Evolutionary conservation across 805 yeast genomes (phyloP).

Genomic region (Candida saitoana): DNA sequence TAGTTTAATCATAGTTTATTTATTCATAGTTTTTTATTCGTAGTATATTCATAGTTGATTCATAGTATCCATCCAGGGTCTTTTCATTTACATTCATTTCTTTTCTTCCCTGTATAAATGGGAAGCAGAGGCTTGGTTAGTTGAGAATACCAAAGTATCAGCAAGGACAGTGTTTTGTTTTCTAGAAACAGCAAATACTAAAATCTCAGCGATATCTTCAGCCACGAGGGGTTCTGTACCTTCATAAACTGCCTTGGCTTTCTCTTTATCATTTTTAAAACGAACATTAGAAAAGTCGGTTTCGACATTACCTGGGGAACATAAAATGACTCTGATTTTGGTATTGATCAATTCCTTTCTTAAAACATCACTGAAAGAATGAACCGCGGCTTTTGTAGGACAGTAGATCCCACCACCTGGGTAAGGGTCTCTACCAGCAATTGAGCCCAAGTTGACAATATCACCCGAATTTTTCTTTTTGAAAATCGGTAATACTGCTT

Average conservation of each 20-base stretch:
- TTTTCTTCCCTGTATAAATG: conserved; percentile 43
- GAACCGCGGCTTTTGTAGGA: conserved; percentile 69
- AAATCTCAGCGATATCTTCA: conserved; percentile 70
- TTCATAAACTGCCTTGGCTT: conserved; percentile 61
- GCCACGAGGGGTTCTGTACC: conserved; percentile 70
- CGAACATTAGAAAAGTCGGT: conserved; percentile 69
- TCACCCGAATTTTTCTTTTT: conserved; percentile 68
- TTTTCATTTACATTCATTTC: too few species aligned
- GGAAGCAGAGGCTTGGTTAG: conserved; percentile 77
- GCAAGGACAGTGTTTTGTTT: conserved; percentile 71
- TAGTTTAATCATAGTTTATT: too few species aligned
- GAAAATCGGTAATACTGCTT: conserved; percentile 68
- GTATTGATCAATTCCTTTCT: conserved; percentile 75
- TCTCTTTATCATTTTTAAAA: conserved; percentile 56
- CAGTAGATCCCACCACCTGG: conserved; percentile 79
- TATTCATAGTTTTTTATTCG: too few species aligned
- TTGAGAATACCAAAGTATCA: conserved; percentile 78
- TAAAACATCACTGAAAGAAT: conserved; percentile 65
- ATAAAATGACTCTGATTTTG: conserved; percentile 64
- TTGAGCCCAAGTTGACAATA: conserved; percentile 70
- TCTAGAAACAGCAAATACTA: conserved; percentile 64
- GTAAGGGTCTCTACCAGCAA: conserved; percentile 76
- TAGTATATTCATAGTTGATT: neutral
- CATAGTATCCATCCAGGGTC: neutral
- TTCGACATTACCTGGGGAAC: conserved; percentile 78